Evolutionary conservation across 2,329 filamentous ascomycete genomes (phyloP).

Genomic region (Penicillium concentricum): DNA sequence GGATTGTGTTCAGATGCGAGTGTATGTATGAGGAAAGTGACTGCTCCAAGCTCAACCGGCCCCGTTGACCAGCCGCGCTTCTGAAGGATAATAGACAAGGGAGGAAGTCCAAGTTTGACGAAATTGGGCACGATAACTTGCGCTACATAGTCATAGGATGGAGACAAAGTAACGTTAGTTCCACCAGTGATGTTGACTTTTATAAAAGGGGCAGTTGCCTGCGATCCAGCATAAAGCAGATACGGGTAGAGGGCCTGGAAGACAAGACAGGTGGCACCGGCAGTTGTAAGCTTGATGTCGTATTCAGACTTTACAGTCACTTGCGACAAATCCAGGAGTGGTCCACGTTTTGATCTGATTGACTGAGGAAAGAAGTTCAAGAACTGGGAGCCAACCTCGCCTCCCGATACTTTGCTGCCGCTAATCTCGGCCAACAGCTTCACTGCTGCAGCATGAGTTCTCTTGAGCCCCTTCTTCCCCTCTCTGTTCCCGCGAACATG

Average conservation of each 20-base stretch:
- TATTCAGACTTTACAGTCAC: slow-evolving; percentile 33
- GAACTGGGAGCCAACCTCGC: slow-evolving; percentile 35
- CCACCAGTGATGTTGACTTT: slow-evolving; percentile 54
- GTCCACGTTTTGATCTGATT: background rate
- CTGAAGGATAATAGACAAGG: slow-evolving; percentile 43
- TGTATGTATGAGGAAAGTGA: slow-evolving; percentile 51
- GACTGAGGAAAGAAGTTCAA: slow-evolving; percentile 34
- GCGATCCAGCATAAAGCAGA: slow-evolving; percentile 47
- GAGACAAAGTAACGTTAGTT: slow-evolving; percentile 57
- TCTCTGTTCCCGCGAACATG: slow-evolving; percentile 54
- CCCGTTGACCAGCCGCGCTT: slow-evolving; percentile 57
- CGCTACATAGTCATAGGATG: slow-evolving; percentile 56
- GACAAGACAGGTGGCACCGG: slow-evolving; percentile 56
- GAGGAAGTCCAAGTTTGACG: slow-evolving; percentile 50
- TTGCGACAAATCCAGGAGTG: slow-evolving; percentile 11
- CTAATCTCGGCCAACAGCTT: slow-evolving; percentile 53
- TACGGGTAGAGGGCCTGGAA: slow-evolving; percentile 62
- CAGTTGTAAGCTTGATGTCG: slow-evolving; percentile 46
- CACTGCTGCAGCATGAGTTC: slow-evolving; percentile 57
- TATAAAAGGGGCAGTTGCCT: slow-evolving; percentile 21
- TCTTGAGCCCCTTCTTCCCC: slow-evolving; percentile 56
- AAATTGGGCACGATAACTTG: slow-evolving; percentile 59
- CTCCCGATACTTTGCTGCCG: slow-evolving; percentile 42
- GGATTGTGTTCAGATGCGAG: slow-evolving; percentile 21
- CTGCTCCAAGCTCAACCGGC: slow-evolving; percentile 46